phyloP scores from a whole-genome alignment of 2,329 filamentous ascomycete genomes.

The Beauveria caledonica region DNA sequence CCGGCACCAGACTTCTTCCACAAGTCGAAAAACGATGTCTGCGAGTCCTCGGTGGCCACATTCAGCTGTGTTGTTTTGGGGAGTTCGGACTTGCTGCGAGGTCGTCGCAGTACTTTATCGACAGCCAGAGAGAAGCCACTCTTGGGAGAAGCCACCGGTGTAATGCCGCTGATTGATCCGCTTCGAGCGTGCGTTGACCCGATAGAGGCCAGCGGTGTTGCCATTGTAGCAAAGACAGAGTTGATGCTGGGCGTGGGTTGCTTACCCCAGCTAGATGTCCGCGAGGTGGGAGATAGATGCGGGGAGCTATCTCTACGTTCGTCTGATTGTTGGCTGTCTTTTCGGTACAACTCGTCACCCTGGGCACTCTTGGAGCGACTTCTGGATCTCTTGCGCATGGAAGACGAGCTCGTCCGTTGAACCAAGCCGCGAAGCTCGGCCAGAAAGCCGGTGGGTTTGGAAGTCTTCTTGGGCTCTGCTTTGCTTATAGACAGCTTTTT shows the following conservation, averaged over 20 bases:
- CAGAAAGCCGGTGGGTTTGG: constrained; percentile 39
- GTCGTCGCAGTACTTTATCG: constrained; percentile 43
- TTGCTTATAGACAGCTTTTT: constrained; percentile 52
- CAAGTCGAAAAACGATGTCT: constrained; percentile 40
- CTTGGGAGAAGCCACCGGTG: constrained; percentile 45
- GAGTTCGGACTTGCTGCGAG: constrained; percentile 47
- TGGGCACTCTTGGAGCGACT: constrained; percentile 30
- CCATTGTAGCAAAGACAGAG: constrained; percentile 49
- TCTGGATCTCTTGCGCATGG: constrained; percentile 39
- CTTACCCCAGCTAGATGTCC: constrained; percentile 44
- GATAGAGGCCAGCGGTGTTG: constrained; percentile 45
- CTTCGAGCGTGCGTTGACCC: constrained; percentile 47
- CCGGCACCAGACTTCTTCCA: constrained; percentile 46
- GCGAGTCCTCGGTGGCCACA: constrained; percentile 25
- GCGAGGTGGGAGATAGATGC: constrained; percentile 41
- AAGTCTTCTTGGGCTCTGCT: constrained; percentile 29
- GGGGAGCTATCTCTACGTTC: constrained; percentile 34
- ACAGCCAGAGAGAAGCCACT: constrained; percentile 37
- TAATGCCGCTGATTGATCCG: constrained; percentile 48
- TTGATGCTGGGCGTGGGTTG: constrained; percentile 49
- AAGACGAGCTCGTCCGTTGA: constrained; percentile 38
- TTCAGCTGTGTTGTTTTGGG: constrained; percentile 28
- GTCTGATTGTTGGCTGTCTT: constrained; percentile 22
- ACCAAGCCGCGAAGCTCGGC: constrained; percentile 43
- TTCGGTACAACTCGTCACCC: constrained; percentile 13